These are phyloP conservation scores for Pseudoscleropodium purum DNA, from an alignment of 225 moss, liverwort and hornwort species.

Conservation along the genomic window DNA sequence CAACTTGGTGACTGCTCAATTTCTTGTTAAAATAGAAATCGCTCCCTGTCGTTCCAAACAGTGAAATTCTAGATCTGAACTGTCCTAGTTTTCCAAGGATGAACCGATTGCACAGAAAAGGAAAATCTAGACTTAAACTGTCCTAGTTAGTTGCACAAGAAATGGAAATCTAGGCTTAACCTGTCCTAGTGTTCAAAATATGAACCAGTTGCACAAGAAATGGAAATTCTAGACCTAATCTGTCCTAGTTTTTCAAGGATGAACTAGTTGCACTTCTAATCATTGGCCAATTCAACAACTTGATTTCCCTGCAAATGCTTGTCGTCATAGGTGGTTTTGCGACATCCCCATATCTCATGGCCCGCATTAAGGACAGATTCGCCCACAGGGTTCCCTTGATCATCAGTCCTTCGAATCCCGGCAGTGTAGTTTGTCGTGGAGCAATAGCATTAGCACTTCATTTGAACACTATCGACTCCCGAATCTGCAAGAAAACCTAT, in stretches of 20 bases:
- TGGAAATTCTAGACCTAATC: too few relatives aligned
- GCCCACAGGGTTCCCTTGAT: slow-evolving; percentile 1
- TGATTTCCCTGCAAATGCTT: neutral
- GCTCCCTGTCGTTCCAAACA: too few relatives aligned
- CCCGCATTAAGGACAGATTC: slow-evolving; percentile 22
- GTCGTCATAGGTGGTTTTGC: slow-evolving; percentile 39
- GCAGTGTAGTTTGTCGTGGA: slow-evolving; percentile 43
- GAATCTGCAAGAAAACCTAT: slow-evolving; percentile 38
- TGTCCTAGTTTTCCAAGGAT: neutral
- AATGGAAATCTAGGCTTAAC: neutral
- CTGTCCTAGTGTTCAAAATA: neutral
- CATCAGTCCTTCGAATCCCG: slow-evolving; percentile 40
- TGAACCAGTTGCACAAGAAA: neutral
- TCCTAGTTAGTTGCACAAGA: neutral
- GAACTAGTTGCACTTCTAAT: neutral
- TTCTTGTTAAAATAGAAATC: too few relatives aligned
- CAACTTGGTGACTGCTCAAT: neutral
- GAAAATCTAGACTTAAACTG: neutral
- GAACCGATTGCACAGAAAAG: neutral
- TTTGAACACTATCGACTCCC: slow-evolving; percentile 17
- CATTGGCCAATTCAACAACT: neutral
- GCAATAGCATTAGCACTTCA: slow-evolving; percentile 38
- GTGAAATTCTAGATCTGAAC: neutral
- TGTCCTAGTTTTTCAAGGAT: neutral
- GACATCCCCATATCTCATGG: slow-evolving; percentile 36